phyloP scores from a whole-genome alignment of 805 yeast genomes.

The Brettanomyces custersianus region DNA sequence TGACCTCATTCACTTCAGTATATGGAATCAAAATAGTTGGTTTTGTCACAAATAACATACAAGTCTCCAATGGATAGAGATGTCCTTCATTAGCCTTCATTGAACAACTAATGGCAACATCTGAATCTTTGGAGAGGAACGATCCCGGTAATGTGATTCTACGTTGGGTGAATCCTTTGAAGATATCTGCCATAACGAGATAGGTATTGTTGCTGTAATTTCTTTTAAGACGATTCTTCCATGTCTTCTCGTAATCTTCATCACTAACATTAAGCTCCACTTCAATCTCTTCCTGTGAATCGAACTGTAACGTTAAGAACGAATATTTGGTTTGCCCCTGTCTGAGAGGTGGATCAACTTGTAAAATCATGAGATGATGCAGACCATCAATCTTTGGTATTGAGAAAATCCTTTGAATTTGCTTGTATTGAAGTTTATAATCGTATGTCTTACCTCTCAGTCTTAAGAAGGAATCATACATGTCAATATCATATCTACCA shows the following conservation, averaged over 20 bases:
- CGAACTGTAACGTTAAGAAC: constrained; percentile 81
- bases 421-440: constrained; percentile 85
- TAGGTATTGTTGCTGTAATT: constrained; percentile 71
- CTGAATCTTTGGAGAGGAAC: constrained; percentile 64
- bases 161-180: constrained; percentile 84
- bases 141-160: constrained; percentile 80
- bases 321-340: constrained; percentile 98
- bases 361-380: constrained; percentile 79
- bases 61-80: constrained; percentile 84
- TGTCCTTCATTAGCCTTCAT: constrained; percentile 94
- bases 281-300: constrained; percentile 84
- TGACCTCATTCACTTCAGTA: constrained; percentile 65
- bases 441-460: constrained; percentile 97
- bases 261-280: constrained; percentile 81
- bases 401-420: constrained; percentile 83
- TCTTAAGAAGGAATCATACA: constrained; percentile 80
- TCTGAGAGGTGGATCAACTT: constrained; percentile 93
- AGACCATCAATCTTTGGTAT: constrained; percentile 92
- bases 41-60: constrained; percentile 83
- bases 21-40: constrained; percentile 90
- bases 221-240: constrained; percentile 65
- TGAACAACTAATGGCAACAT: constrained; percentile 86
- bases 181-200: constrained; percentile 77
- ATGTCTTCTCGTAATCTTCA: constrained; percentile 67
- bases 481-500: constrained; percentile 96